Percentiles rank a stretch among this genome's conserved stretches.
Conservation (phyloP, 208 protist species). For the Leptomonas pyrrhocoris region DNA sequence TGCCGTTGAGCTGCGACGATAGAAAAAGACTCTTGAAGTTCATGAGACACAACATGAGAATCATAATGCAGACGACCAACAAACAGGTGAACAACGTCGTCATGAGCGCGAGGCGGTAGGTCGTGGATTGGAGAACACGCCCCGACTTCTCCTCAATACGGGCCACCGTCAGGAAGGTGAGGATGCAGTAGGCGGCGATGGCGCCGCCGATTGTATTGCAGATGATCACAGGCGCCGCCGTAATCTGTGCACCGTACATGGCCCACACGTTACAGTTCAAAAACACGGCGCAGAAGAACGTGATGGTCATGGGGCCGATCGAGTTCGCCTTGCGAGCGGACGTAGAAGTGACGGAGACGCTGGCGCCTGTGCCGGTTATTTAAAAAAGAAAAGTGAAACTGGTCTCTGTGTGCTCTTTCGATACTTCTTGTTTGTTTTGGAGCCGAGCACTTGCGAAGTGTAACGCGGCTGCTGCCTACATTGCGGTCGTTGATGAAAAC, state of each 20-base stretch:
- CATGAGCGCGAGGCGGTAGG: constrained; percentile 34
- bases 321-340: constrained; percentile 32
- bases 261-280: constrained; percentile 66
- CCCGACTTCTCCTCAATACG: constrained; percentile 40
- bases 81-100: constrained; percentile 8
- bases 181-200: constrained; percentile 61
- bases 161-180: constrained; percentile 17
- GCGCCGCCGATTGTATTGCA: constrained; percentile 55
- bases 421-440: neutral
- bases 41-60: constrained; percentile 40
- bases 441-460: no score
- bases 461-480: no score
- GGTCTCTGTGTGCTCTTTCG: no score
- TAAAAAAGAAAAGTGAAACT: constrained; percentile 3
- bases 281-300: constrained; percentile 71
- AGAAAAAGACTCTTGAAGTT: constrained; percentile 26
- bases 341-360: constrained; percentile 14
- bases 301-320: constrained; percentile 63
- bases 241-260: constrained; percentile 53
- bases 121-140: constrained; percentile 39
- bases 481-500: no score
- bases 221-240: constrained; percentile 42
- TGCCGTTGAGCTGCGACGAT: constrained; percentile 40
- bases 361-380: constrained; percentile 33
- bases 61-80: constrained; percentile 18